Conservation (phyloP, 1,284 basidiomycete species). For the Schizophyllum amplum region DNA sequence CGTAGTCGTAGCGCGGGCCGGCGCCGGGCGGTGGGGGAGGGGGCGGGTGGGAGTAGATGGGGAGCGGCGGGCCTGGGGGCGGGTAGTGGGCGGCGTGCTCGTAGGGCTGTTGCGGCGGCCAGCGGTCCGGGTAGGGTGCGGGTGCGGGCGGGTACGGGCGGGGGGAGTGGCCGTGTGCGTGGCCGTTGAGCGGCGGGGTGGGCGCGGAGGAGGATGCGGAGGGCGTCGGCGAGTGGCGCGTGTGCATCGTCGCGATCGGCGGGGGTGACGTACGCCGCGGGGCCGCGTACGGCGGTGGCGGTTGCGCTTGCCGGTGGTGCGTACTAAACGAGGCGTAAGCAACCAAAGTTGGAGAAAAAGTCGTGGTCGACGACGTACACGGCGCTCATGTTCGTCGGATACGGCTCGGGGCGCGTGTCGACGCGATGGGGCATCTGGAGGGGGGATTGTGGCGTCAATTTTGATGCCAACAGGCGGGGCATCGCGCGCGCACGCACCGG, state of each 20-base stretch:
- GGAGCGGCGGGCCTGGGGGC: too few relatives aligned
- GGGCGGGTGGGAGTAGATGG: background rate
- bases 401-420: background rate
- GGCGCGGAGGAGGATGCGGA: background rate
- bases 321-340: background rate
- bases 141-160: background rate
- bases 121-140: background rate
- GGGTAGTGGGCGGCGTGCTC: background rate
- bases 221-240: background rate
- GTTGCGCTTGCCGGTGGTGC: background rate
- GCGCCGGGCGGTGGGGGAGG: too few relatives aligned
- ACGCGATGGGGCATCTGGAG: background rate
- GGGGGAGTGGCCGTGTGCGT: background rate
- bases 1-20: background rate
- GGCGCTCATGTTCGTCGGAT: background rate
- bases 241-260: background rate
- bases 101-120: background rate
- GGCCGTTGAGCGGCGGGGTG: background rate
- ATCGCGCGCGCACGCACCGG: background rate
- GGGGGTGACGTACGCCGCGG: background rate
- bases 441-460: background rate
- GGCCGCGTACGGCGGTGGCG: background rate
- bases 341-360: background rate
- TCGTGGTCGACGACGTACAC: background rate
- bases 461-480: background rate